Evolutionary conservation across 352 stramenopile genomes (phyloP), one percentile per base, ranked within the genome.

Genomic region (Achlya hypogyna): DNA sequence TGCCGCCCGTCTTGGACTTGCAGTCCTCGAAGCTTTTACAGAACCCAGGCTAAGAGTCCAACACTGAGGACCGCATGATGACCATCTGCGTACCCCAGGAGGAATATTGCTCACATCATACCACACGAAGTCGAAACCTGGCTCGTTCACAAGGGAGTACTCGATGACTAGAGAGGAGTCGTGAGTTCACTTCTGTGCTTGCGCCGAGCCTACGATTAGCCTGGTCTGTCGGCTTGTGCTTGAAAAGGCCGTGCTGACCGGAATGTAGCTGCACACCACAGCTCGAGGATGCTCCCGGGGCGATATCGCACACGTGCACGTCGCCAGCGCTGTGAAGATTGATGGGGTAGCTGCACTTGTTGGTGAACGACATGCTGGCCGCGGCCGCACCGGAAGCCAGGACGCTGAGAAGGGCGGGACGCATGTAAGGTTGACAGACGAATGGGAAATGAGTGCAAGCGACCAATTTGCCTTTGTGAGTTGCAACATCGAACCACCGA

Each of bases 31-130:
- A 76, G 65, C 71, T 78, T 5, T 3, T 4, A 62, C 76, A 83
- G 12, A 34, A 70, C 29, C 65, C 73, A 53, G 74, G 74, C 10
- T 56, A 56, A 20, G 22, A 20, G 42, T 18, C 22, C 42, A 49
- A 49, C 22, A 20, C 18, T 18, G 18, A 49, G 42, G 18, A 20
- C 25, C 16, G 16, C 8, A 16, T n/a, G 8, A 9, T 56, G 25
- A 38, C 10, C 25, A 12, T 1, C 2, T 20, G 49, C 31, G 31
- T 31, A 56, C 49, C 10, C 66, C 75, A 0, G 78, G 78, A 4
- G 78, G 77, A 65, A 90, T 87, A 62, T 78, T 78, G 62, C 79
- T 86, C 28, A 89, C 73, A 56, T 89, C 81, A 64, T 77, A 80
- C 78, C 78, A 88, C 10, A 73, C 72, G 14, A 65, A 38, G 29